phyloP scores from a whole-genome alignment of 768 basidiomycete species.

The Dacryopinax spathularia region DNA sequence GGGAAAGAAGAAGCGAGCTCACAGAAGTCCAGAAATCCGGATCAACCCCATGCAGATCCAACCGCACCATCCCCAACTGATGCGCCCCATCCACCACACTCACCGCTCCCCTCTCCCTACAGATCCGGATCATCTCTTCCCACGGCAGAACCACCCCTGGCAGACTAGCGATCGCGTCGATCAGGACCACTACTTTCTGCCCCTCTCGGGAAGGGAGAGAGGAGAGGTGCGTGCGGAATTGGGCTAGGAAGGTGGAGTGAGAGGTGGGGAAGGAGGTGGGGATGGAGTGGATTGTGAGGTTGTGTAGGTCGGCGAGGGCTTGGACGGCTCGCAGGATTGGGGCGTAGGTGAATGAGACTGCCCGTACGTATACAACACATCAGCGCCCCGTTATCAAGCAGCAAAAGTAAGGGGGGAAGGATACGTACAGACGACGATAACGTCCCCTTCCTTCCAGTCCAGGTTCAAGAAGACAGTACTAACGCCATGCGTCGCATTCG shows the following conservation, averaged over 20 bases:
- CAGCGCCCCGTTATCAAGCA: background rate
- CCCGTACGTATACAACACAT: background rate
- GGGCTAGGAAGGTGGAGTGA: slow-evolving; percentile 39
- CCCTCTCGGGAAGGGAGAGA: slow-evolving; percentile 16
- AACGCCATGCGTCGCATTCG: slow-evolving; percentile 50
- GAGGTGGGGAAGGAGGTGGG: slow-evolving; percentile 41
- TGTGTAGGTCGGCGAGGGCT: slow-evolving; percentile 42
- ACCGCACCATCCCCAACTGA: slow-evolving; percentile 49
- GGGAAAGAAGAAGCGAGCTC: slow-evolving; percentile 15
- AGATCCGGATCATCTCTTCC: slow-evolving; percentile 53
- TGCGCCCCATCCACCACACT: slow-evolving; percentile 72
- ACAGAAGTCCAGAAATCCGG: slow-evolving; percentile 76
- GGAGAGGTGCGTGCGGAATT: slow-evolving; percentile 31
- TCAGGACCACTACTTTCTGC: slow-evolving; percentile 47
- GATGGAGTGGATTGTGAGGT: slow-evolving; percentile 39
- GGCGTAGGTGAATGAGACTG: slow-evolving; percentile 45
- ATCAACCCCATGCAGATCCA: slow-evolving; percentile 39
- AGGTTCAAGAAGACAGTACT: slow-evolving; percentile 56
- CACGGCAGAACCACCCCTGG: slow-evolving; percentile 52
- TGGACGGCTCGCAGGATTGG: slow-evolving; percentile 40
- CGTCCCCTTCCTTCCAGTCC: slow-evolving; percentile 50
- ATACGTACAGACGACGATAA: slow-evolving; percentile 42
- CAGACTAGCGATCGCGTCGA: slow-evolving; percentile 50
- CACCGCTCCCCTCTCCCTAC: slow-evolving; percentile 45
- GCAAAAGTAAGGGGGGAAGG: background rate